Percentiles rank a stretch among this genome's conserved stretches.
These are phyloP conservation scores for Colletotrichum sp. DNA, from an alignment of 2,329 filamentous ascomycete genomes.

Conservation along the genomic window DNA sequence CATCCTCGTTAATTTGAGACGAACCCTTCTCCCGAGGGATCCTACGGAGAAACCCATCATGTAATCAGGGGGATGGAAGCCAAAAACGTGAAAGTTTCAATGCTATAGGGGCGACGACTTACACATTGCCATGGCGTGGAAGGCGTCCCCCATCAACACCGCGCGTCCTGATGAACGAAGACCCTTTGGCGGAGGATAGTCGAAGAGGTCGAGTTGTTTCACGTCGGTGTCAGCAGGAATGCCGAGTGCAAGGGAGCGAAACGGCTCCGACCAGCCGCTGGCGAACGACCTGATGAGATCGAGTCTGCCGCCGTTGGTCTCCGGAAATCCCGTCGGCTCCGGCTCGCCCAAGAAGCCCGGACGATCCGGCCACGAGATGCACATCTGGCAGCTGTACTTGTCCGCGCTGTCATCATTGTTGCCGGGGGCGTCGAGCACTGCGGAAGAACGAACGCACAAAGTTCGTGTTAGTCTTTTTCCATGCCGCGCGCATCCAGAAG, in stretches of 20 bases:
- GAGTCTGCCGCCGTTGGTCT: constrained; percentile 40
- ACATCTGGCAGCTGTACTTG: constrained; percentile 51
- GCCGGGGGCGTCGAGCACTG: constrained; percentile 54
- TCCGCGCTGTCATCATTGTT: constrained; percentile 36
- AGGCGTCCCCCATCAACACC: constrained; percentile 57
- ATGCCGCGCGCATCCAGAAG: neutral
- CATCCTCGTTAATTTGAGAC: neutral
- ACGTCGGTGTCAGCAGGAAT: constrained; percentile 47
- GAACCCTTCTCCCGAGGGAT: neutral
- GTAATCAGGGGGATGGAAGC: neutral
- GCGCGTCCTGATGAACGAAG: constrained; percentile 43
- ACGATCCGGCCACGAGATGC: constrained; percentile 55
- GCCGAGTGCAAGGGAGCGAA: constrained; percentile 43
- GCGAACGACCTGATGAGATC: constrained; percentile 48
- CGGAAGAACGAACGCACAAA: neutral
- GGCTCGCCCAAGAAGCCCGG: constrained; percentile 35
- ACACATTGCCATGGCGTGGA: constrained; percentile 68
- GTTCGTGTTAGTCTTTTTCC: neutral
- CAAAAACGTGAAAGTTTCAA: neutral
- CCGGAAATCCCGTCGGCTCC: constrained; percentile 42
- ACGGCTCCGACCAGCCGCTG: constrained; percentile 53
- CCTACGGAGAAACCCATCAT: neutral
- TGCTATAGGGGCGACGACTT: constrained; percentile 26
- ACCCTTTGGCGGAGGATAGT: constrained; percentile 47
- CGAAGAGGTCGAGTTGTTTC: constrained; percentile 50